These are phyloP conservation scores for Claviceps monticola DNA, from an alignment of 2,329 filamentous ascomycete genomes.

Conservation along the genomic window DNA sequence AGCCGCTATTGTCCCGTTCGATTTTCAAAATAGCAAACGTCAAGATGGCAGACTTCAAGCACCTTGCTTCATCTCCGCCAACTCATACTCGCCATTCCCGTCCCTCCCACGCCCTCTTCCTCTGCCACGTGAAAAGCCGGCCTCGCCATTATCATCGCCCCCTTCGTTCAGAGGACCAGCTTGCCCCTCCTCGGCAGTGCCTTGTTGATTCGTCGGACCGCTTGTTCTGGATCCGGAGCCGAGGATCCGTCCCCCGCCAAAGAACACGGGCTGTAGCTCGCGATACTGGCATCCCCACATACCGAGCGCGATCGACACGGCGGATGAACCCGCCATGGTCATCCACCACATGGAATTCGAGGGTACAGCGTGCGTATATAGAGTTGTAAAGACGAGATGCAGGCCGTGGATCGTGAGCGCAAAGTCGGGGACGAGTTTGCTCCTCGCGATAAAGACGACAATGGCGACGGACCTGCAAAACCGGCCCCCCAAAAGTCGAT, in stretches of 20 bases:
- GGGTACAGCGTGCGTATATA: constrained; percentile 69
- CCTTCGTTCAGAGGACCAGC: constrained; percentile 25
- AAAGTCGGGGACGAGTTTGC: constrained; percentile 91
- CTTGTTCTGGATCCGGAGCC: constrained; percentile 12
- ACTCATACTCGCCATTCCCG: constrained; percentile 49
- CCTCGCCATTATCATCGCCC: constrained; percentile 11
- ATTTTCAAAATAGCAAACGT: no score
- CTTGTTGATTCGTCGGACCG: constrained; percentile 10
- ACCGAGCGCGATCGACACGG: constrained; percentile 44
- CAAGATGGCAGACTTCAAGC: background rate
- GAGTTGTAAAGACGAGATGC: constrained; percentile 60
- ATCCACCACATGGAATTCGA: constrained; percentile 78
- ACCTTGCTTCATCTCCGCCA: constrained; percentile 37
- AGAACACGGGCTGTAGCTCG: constrained; percentile 77
- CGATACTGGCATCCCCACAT: constrained; percentile 88
- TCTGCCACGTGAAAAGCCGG: constrained; percentile 1
- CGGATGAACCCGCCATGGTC: constrained; percentile 34
- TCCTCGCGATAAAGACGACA: constrained; percentile 70
- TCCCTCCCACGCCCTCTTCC: constrained; percentile 36
- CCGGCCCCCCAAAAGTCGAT: background rate
- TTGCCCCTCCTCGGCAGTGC: constrained; percentile 11
- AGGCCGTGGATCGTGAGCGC: constrained; percentile 77
- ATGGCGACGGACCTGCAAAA: constrained; percentile 61
- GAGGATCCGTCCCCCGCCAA: constrained; percentile 46
- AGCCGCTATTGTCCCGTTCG: no score